Evolutionary conservation across 768 basidiomycete species (phyloP), one percentile per base, ranked within the genome.

Genomic region (Trametes elegans): DNA sequence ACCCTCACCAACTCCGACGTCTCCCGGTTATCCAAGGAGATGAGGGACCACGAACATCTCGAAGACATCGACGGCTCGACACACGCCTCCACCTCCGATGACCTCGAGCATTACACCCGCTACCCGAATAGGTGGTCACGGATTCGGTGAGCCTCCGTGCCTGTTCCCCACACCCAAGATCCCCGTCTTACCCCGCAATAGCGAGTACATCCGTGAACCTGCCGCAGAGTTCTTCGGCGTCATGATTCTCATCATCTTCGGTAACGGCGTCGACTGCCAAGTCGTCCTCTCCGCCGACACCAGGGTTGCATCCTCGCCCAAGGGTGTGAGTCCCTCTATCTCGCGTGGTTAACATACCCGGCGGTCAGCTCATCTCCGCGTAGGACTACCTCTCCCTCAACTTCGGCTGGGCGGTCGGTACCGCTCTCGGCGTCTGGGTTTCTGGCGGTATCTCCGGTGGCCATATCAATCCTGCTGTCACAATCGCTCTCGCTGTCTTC

Each of bases 371-470:
- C 16, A 6, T 29, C 40, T 23, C 55, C 16, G 13, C 14, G 43
- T 56, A 82, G 81, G 65, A 71, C 41, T 81, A 74, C 54, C 59
- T 80, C 5, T 77, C 81, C 14, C 71, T 81, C 48, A 76, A 69
- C 58, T 72, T 83, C 38, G 81, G 79, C 32, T 85, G 84, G 83
- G 83, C 74, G 5, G 66, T 76, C 49, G 84, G 85, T 23, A 73
- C 80, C 3, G 80, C 82, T 8, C 71, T 88, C 67, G 88, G 85
- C 28, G 85, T 85, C 9, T 89, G 84, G 85, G 76, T 82, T 3
- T 77, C 78, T 19, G 78, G 77, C 44, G 82, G 83, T 41, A 77
- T 87, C 53, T 88, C 88, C 41, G 87, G 85, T 6, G 88, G 86
- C 26, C 88, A 90, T 54, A 67, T 73, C 49, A 74, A 74, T 44